Percentiles rank a stretch among this genome's conserved stretches.
These are phyloP conservation scores for Scleromitrula shiraiana DNA, from an alignment of 2,329 filamentous ascomycete genomes.

Conservation along the genomic window DNA sequence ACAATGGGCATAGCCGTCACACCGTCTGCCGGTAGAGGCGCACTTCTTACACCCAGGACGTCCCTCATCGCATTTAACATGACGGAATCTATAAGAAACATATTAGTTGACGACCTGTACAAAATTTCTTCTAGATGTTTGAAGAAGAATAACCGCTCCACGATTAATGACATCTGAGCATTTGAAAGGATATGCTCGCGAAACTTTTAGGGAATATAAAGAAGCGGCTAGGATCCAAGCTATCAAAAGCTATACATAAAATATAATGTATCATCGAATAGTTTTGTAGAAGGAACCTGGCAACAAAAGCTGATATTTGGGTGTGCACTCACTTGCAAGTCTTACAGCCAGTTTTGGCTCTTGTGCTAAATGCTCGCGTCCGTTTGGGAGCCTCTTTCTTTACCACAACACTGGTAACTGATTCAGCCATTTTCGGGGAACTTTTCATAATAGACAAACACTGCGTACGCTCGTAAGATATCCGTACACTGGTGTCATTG, in stretches of 20 bases:
- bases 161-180: too few species aligned
- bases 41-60: slow-evolving; percentile 11
- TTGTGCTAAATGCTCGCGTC: slow-evolving; percentile 8
- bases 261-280: too few species aligned
- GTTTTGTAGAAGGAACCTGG: too few species aligned
- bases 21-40: slow-evolving; percentile 2
- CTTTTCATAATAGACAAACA: not conserved
- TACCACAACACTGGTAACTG: not conserved
- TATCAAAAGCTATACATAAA: too few species aligned
- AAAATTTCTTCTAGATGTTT: too few species aligned
- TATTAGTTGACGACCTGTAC: not conserved
- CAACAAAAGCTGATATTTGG: not conserved
- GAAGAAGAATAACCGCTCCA: too few species aligned
- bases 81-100: slow-evolving; percentile 5
- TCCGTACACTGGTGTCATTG: not conserved
- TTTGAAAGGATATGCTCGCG: too few species aligned
- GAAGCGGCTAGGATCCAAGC: too few species aligned
- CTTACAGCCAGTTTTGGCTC: slow-evolving; percentile 12
- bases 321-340: slow-evolving; percentile 12
- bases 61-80: slow-evolving; percentile 12
- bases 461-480: not conserved
- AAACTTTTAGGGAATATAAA: too few species aligned
- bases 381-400: slow-evolving; percentile 5
- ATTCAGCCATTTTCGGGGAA: not conserved
- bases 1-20: slow-evolving; percentile 11